Evolutionary conservation across 768 basidiomycete species (phyloP).

Genomic region (Phaeotremella fagi): DNA sequence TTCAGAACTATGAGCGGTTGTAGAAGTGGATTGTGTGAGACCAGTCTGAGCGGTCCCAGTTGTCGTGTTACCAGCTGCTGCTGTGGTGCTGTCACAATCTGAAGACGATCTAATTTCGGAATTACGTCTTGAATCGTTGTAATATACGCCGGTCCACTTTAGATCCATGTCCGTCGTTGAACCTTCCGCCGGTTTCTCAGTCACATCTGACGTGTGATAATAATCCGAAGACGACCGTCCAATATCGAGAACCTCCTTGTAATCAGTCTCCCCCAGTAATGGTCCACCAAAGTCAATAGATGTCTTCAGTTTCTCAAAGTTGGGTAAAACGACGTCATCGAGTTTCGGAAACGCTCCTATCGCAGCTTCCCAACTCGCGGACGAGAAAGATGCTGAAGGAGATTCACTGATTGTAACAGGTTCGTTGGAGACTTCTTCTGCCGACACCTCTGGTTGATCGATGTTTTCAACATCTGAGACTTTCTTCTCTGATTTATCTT

Average conservation of each 20-base stretch:
- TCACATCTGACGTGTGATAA: too few relatives aligned
- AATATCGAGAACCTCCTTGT: not conserved
- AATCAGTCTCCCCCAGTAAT: conserved; percentile 3
- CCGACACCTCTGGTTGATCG: not conserved
- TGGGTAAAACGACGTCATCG: conserved; percentile 7
- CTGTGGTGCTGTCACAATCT: not conserved
- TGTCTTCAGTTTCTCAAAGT: not conserved
- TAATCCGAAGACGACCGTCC: too few relatives aligned
- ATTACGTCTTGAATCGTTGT: too few relatives aligned
- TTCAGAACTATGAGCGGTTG: not conserved
- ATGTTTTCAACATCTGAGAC: not conserved
- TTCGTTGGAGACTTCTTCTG: not conserved
- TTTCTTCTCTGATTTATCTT: not conserved
- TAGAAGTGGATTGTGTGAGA: not conserved
- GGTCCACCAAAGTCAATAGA: conserved; percentile 19
- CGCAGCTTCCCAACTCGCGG: conserved; percentile 32
- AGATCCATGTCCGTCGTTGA: too few relatives aligned
- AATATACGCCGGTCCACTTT: too few relatives aligned
- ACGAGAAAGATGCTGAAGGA: conserved; percentile 20
- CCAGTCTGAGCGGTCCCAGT: not conserved
- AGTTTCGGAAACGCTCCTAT: conserved; percentile 30
- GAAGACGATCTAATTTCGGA: too few relatives aligned
- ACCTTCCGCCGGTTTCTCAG: not conserved
- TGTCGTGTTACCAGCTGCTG: not conserved
- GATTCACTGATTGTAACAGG: conserved; percentile 10